Evolutionary conservation across 306 rosid genomes (phyloP).

Genomic region (Dryas octopetala): DNA sequence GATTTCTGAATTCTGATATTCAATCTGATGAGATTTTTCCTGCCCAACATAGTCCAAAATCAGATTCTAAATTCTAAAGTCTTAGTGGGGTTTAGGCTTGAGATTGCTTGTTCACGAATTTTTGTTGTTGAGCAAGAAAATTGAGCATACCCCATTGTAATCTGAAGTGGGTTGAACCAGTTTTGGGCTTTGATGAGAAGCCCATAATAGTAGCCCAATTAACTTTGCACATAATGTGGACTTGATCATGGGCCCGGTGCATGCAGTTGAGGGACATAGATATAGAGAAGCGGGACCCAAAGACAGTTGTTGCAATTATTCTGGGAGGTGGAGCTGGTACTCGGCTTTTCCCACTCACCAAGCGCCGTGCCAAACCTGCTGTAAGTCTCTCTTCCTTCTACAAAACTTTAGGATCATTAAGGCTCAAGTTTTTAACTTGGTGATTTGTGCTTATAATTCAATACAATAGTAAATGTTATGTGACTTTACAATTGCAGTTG

Average conservation of each 20-base stretch:
- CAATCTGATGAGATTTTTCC: background rate
- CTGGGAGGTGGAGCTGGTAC: conserved; percentile 99
- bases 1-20: background rate
- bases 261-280: conserved; percentile 64
- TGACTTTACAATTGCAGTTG: no score
- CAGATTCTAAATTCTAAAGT: background rate
- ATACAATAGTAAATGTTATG: no score
- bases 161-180: background rate
- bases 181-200: no score
- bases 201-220: background rate
- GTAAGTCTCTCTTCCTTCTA: conserved; percentile 39
- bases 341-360: conserved; percentile 93
- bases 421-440: background rate
- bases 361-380: conserved; percentile 92
- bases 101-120: background rate
- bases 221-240: background rate
- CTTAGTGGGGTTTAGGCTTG: background rate
- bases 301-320: conserved; percentile 78
- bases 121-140: no score
- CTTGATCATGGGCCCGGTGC: background rate
- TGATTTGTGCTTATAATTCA: no score
- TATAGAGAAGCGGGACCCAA: conserved; percentile 53
- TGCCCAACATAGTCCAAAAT: background rate
- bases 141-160: no score
- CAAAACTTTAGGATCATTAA: background rate